phyloP scores from a whole-genome alignment of 164 flowering plant species.

The Nymphaea colorata region DNA sequence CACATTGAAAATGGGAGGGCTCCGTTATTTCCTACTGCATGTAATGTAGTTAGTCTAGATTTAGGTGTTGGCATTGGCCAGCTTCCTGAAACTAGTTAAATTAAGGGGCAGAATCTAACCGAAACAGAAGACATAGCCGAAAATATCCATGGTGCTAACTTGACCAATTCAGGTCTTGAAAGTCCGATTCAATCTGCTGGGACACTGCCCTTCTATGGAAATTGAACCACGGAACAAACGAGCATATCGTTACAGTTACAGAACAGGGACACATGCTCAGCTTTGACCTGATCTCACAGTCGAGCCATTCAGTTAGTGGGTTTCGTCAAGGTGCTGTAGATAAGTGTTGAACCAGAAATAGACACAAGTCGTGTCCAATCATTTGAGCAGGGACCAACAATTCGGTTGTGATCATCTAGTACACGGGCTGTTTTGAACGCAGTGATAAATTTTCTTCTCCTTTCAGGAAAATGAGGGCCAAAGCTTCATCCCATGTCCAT shows the following conservation, averaged over 20 bases:
- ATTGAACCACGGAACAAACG: neutral
- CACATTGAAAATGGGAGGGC: neutral
- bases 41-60: constrained; percentile 58
- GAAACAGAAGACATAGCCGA: neutral
- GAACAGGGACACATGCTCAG: neutral
- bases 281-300: neutral
- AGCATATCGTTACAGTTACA: neutral
- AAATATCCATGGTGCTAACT: neutral
- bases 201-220: neutral
- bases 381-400: too few relatives aligned
- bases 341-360: too few relatives aligned
- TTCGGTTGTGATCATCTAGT: too few relatives aligned
- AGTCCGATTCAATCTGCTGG: neutral
- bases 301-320: neutral
- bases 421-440: too few relatives aligned
- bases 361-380: too few relatives aligned
- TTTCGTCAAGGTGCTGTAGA: neutral
- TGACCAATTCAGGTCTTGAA: neutral
- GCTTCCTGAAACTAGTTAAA: constrained; percentile 31
- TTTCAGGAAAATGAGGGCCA: too few relatives aligned
- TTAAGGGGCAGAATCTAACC: constrained; percentile 14
- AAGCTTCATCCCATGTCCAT: too few relatives aligned
- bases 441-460: too few relatives aligned
- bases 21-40: constrained; percentile 9
- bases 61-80: constrained; percentile 71